Base-by-base conservation (phyloP, 805 yeast species). In the Nakazawaea anatomiae region DNA sequence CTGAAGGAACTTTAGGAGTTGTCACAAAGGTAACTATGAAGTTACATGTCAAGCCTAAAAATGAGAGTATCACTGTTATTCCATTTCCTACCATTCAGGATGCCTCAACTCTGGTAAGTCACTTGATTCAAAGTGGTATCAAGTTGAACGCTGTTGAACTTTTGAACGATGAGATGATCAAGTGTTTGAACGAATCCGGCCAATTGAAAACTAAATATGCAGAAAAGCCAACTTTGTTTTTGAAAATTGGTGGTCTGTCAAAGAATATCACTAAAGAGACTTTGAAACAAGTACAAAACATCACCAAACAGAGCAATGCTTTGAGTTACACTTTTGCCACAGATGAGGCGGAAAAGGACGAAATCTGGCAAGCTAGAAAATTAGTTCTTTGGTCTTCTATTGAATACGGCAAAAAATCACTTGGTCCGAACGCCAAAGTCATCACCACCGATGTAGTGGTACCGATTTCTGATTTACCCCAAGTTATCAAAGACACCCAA, bases 401-500 rank as follows among this genome's bases (percentile, higher is more conserved):
- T 43, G 88, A 85, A 52, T 76, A 80, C 58, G 88, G 88, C 1
- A 65, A 67, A 47, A 55, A 55, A 18, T 53, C 53, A 18, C 57
- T 69, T 54, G 88, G 88, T 1, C 70, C 72, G 39, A 40, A 47
- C 10, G 77, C 79, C 3, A 78, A 75, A 58, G 67, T 79, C 40
- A 83, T 85, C 80, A 79, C 86, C 30, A 83, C 89, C 1, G 89
- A 83, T 65, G 85, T 83, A 7, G 88, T 87, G 0, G 88, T 83
- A 10, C 89, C 89, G 5, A 69, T 83, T 41, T 81, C 87, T 1
- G 69, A 71, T 46, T 70, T 84, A 46, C 76, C 88, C 4, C 61
- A 66, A 10, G 74, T 82, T 42, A 77, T 83, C 44, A 67, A 67
- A 45, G 80, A 75, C 44, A 80, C 87, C 4, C 75, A 80, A 55